A percentile compares a stretch with the other conserved stretches of the same genome.
Conservation (phyloP, 192 early-diverging fungal species). For the Powellomyces hirtus region DNA sequence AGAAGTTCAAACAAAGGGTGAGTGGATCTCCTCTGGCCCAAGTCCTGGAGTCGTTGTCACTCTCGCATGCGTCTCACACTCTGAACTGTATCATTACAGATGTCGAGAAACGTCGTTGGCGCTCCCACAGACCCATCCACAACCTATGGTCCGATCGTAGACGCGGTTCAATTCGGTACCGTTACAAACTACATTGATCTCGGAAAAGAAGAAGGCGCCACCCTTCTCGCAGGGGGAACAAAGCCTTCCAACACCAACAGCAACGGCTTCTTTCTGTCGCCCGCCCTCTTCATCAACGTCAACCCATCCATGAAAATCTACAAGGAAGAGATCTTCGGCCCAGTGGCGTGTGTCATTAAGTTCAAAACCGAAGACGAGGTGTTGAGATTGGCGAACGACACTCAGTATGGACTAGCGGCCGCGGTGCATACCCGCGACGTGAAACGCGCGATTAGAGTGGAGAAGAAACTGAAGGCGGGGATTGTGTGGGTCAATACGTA, state of each 20-base stretch:
- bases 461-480: slow-evolving; percentile 40
- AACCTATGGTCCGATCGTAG: slow-evolving; percentile 53
- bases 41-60: too few relatives aligned
- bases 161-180: slow-evolving; percentile 48
- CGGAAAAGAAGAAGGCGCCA: slow-evolving; percentile 62
- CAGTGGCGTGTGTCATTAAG: slow-evolving; percentile 74
- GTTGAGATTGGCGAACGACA: slow-evolving; percentile 72
- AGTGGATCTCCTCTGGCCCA: too few relatives aligned
- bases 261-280: slow-evolving; percentile 74
- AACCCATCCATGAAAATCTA: slow-evolving; percentile 64
- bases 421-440: slow-evolving; percentile 85
- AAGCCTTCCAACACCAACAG: background rate
- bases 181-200: slow-evolving; percentile 60
- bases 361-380: slow-evolving; percentile 78
- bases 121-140: slow-evolving; percentile 34
- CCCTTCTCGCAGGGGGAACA: slow-evolving; percentile 50
- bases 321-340: slow-evolving; percentile 90
- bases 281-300: slow-evolving; percentile 75
- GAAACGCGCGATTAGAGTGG: slow-evolving; percentile 26
- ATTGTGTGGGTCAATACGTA: slow-evolving; percentile 52
- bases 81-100: background rate
- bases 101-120: slow-evolving; percentile 38
- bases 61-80: background rate
- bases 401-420: slow-evolving; percentile 75
- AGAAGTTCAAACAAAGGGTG: slow-evolving; percentile 28